Conservation (phyloP, 805 yeast genomes). For the Isabelozyma pseudorhagii region DNA sequence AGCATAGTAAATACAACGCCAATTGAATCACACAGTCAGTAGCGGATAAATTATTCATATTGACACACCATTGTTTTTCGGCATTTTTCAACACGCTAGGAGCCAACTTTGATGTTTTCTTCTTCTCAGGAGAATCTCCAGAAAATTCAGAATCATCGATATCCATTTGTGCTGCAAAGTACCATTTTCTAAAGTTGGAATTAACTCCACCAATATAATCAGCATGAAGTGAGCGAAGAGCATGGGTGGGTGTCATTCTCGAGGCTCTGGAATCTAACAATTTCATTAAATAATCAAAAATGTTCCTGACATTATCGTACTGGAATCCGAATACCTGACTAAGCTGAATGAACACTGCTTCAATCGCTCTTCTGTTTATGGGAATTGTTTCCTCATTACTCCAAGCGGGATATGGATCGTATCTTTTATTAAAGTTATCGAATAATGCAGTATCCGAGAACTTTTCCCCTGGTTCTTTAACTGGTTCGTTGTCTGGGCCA, state of each 20-base stretch:
- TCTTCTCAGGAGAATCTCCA: constrained; percentile 21
- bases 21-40: constrained; percentile 60
- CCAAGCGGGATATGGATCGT: constrained; percentile 60
- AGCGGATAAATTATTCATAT: constrained; percentile 49
- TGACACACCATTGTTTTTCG: constrained; percentile 48
- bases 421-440: constrained; percentile 40
- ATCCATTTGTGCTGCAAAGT: constrained; percentile 71
- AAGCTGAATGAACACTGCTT: constrained; percentile 51
- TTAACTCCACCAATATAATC: constrained; percentile 73
- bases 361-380: constrained; percentile 51
- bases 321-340: constrained; percentile 66
- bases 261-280: constrained; percentile 68
- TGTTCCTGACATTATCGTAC: constrained; percentile 58
- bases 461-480: constrained; percentile 27
- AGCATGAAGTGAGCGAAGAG: constrained; percentile 61
- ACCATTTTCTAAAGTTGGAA: constrained; percentile 73
- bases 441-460: constrained; percentile 40
- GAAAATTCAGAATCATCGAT: constrained; percentile 48
- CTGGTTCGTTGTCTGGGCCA: constrained; percentile 20
- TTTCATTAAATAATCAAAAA: constrained; percentile 63
- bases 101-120: constrained; percentile 11
- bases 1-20: constrained; percentile 66
- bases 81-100: constrained; percentile 35
- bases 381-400: constrained; percentile 40
- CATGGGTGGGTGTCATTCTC: constrained; percentile 53